Percentiles rank a stretch among this genome's conserved stretches.
Evolutionary conservation across 441 rosid species (phyloP).

Genomic region (Populus hybrid): DNA sequence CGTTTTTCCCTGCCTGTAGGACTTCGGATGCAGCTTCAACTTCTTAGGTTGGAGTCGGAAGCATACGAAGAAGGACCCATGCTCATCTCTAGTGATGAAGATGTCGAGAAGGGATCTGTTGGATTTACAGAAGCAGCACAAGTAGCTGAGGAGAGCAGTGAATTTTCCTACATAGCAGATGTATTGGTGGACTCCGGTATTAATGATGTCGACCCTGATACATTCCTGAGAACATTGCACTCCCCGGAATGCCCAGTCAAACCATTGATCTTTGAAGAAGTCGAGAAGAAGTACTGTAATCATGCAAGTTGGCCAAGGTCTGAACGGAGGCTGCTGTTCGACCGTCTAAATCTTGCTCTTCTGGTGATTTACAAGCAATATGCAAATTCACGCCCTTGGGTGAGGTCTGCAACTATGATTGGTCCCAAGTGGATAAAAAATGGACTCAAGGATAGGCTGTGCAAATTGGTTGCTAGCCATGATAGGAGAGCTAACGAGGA

Average conservation of each 20-base stretch:
- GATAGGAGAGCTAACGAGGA: constrained; percentile 34
- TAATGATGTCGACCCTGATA: constrained; percentile 36
- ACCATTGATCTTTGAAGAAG: constrained; percentile 60
- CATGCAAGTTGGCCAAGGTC: constrained; percentile 39
- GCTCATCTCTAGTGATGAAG: constrained; percentile 67
- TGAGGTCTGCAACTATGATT: constrained; percentile 28
- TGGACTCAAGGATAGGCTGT: constrained; percentile 42
- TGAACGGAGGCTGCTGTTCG: constrained; percentile 71
- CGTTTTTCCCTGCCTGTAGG: constrained; percentile 34
- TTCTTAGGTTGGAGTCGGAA: constrained; percentile 77
- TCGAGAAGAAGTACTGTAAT: constrained; percentile 57
- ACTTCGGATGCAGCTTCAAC: constrained; percentile 90
- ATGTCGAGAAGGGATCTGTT: constrained; percentile 34
- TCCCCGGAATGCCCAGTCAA: constrained; percentile 61
- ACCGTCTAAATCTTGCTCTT: constrained; percentile 60
- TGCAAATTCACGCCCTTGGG: constrained; percentile 60
- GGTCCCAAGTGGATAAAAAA: constrained; percentile 35
- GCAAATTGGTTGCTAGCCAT: constrained; percentile 34
- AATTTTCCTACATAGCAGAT: constrained; percentile 48
- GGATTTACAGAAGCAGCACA: constrained; percentile 28
- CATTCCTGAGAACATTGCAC: constrained; percentile 51
- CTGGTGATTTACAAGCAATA: constrained; percentile 41
- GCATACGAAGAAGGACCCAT: constrained; percentile 54
- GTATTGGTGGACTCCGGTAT: constrained; percentile 51
- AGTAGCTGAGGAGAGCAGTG: constrained; percentile 47